A percentile compares a stretch with the other conserved stretches of the same genome.
These are phyloP conservation scores for Lachancea waltii DNA, from an alignment of 805 yeast genomes.

Conservation along the genomic window DNA sequence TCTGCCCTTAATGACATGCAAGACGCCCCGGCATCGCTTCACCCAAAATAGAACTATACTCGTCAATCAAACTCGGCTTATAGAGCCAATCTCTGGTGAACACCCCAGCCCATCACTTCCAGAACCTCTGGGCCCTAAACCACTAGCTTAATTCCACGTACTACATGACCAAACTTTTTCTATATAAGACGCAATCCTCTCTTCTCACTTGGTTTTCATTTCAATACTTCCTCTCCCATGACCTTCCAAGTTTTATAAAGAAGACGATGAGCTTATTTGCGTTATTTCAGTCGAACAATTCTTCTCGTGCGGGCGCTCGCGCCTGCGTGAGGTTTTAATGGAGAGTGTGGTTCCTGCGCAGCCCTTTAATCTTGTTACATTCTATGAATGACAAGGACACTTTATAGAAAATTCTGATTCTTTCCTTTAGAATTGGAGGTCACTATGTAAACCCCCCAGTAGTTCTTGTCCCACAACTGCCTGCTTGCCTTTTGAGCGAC, in stretches of 20 bases:
- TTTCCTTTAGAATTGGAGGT: slow-evolving; percentile 13
- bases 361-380: slow-evolving; percentile 34
- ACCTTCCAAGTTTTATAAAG: slow-evolving; percentile 37
- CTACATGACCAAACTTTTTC: too few relatives aligned
- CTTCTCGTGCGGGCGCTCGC: slow-evolving; percentile 20
- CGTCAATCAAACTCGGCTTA: too few relatives aligned
- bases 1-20: too few relatives aligned
- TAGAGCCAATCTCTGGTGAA: too few relatives aligned
- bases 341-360: slow-evolving; percentile 36
- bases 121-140: too few relatives aligned
- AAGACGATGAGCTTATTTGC: slow-evolving; percentile 34
- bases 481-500: background rate
- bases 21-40: too few relatives aligned
- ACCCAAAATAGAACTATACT: too few relatives aligned
- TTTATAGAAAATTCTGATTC: slow-evolving; percentile 34
- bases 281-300: slow-evolving; percentile 31
- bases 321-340: slow-evolving; percentile 30
- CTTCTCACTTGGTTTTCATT: slow-evolving; percentile 11
- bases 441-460: background rate
- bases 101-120: too few relatives aligned
- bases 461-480: background rate
- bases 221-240: too few relatives aligned
- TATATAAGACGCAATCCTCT: background rate
- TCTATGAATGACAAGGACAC: slow-evolving; percentile 32
- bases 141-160: too few relatives aligned